Conservation (phyloP, 1,284 basidiomycete genomes). For the Marasmius tenuissimus region DNA sequence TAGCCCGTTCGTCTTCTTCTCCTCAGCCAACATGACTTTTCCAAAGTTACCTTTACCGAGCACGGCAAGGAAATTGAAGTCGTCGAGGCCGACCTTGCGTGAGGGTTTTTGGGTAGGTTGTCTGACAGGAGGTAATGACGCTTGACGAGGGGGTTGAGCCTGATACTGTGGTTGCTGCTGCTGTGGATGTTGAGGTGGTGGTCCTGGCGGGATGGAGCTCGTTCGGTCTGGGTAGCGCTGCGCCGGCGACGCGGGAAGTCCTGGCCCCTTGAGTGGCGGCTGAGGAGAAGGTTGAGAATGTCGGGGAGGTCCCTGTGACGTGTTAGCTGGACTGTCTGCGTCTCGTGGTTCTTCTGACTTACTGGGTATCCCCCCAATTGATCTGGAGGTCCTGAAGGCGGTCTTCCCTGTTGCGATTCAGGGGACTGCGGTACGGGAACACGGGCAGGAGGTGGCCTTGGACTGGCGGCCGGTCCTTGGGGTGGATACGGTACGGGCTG, state of each 20-base stretch:
- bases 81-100: slow-evolving; percentile 93
- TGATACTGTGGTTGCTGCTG: slow-evolving; percentile 18
- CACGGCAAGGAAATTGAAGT: slow-evolving; percentile 99
- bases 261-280: slow-evolving; percentile 16
- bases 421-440: slow-evolving; percentile 41
- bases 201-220: slow-evolving; percentile 10
- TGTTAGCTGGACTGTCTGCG: not conserved
- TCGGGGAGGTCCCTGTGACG: slow-evolving; percentile 8
- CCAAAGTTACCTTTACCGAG: slow-evolving; percentile 99
- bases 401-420: slow-evolving; percentile 24
- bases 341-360: not conserved
- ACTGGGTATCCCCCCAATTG: slow-evolving; percentile 8
- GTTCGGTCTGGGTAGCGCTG: slow-evolving; percentile 12
- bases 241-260: slow-evolving; percentile 13
- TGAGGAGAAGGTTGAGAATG: slow-evolving; percentile 24
- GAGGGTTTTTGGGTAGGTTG: slow-evolving; percentile 42
- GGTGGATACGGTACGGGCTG: slow-evolving; percentile 26
- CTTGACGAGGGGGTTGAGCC: too few relatives aligned
- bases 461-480: slow-evolving; percentile 29
- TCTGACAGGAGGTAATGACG: slow-evolving; percentile 25
- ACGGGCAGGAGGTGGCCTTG: slow-evolving; percentile 45
- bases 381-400: slow-evolving; percentile 22
- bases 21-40: slow-evolving; percentile 99
- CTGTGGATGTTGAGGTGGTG: slow-evolving; percentile 17
- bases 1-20: slow-evolving; percentile 86